Base-by-base conservation (phyloP, 352 stramenopile genomes). In the Phytopythium oedochilum region DNA sequence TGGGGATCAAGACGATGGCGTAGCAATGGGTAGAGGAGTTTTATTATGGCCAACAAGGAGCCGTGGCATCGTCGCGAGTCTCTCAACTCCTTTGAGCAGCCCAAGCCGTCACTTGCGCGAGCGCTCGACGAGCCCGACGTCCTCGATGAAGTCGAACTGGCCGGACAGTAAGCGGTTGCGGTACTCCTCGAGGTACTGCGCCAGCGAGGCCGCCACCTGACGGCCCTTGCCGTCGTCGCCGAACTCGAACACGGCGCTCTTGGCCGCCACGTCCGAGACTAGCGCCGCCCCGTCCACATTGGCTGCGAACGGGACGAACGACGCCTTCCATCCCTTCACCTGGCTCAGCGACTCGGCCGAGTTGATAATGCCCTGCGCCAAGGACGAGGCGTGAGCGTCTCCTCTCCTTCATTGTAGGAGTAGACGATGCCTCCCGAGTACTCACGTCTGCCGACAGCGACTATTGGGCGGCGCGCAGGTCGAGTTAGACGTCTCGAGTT, bases 91-190 rank as follows among this genome's bases (percentile, higher is more conserved):
- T 34, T 34, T 36, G 10, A 15, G 5, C 32, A 36, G n/a, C n/a
- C n/a, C n/a, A n/a, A n/a, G n/a, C 38, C 15, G 17, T 67, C 35
- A 88, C 63, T 89, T 89, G 48, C 73, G 66, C 22, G 79, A 85
- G 48, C 78, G 79, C 59, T 94, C 81, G 35, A 93, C 78, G 48
- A 93, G 59, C 2, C 83, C 85, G n/a, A 92, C 71, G 55, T 88
- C 85, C 29, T 92, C 79, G 39, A 95, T 71, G 53, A 84, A 95
- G 63, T 93, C 82, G 48, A 85, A 92, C 28, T 90, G 78, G 25
- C 78, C 78, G 0, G 81, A 90, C 25, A 95, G 66, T 51, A 95
- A 67, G n/a, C 75, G 68, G 71, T 92, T 91, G 48, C 83, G 73
- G 58, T 90, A 95, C 36, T 66, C 73, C 40, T 95, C 85, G 35